A percentile compares a stretch with the other conserved stretches of the same genome.
Evolutionary conservation across 2,329 filamentous ascomycete genomes (phyloP).

Genomic region (Aspergillus glaucus): DNA sequence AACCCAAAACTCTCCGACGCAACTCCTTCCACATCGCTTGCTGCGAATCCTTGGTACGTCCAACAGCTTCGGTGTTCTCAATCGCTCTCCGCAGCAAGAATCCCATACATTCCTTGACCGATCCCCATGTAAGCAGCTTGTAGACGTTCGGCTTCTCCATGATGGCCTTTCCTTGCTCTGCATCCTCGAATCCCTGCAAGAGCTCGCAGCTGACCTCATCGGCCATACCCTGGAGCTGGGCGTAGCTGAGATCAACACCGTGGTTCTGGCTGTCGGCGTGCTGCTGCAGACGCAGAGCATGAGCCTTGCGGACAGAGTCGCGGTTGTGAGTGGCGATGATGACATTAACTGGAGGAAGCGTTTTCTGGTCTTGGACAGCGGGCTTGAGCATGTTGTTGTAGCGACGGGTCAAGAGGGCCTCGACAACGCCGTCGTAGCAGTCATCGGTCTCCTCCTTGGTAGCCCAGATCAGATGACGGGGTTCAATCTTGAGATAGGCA

Average conservation of each 20-base stretch:
- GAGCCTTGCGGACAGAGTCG: constrained; percentile 47
- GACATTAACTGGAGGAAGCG: constrained; percentile 43
- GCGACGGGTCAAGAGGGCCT: constrained; percentile 49
- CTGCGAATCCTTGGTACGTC: constrained; percentile 44
- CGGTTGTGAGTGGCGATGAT: constrained; percentile 57
- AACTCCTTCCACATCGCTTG: constrained; percentile 31
- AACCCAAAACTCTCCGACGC: constrained; percentile 21
- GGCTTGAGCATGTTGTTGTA: constrained; percentile 53
- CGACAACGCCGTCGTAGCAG: constrained; percentile 53
- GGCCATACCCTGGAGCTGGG: constrained; percentile 90
- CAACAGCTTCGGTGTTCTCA: constrained; percentile 63
- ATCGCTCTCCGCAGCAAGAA: constrained; percentile 60
- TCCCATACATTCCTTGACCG: constrained; percentile 54
- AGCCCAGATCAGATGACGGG: constrained; percentile 40
- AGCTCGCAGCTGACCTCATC: constrained; percentile 70
- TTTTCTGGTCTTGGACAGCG: constrained; percentile 31
- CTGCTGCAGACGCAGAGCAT: constrained; percentile 40
- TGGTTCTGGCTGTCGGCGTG: constrained; percentile 38
- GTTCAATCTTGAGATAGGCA: constrained; percentile 48
- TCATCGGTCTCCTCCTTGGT: constrained; percentile 43
- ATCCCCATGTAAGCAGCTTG: constrained; percentile 57
- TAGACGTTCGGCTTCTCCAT: constrained; percentile 44
- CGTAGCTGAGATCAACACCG: constrained; percentile 52
- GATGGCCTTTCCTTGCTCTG: constrained; percentile 9
- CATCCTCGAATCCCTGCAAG: constrained; percentile 37